phyloP scores from a whole-genome alignment of 768 basidiomycete genomes.

The Trametes punicea region DNA sequence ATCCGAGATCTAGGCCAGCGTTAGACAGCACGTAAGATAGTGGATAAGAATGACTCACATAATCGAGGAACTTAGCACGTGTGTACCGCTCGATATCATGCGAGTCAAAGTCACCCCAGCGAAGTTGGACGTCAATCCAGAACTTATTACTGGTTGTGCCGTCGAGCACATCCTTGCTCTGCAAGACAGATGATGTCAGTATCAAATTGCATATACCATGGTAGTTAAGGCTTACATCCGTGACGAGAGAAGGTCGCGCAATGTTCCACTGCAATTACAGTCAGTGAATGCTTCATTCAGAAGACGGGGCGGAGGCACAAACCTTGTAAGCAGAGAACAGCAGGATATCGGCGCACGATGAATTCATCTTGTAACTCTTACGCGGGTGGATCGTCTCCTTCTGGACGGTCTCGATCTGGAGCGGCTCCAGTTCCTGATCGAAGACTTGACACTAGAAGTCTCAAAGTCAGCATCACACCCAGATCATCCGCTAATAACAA shows the following conservation, averaged over 20 bases:
- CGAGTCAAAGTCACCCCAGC: constrained; percentile 98
- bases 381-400: constrained; percentile 99
- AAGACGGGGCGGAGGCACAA: constrained; percentile 13
- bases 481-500: background rate
- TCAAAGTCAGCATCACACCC: background rate
- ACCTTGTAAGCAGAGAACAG: constrained; percentile 93
- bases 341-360: constrained; percentile 97
- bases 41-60: constrained; percentile 48
- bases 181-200: background rate
- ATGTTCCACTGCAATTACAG: constrained; percentile 80
- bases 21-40: background rate
- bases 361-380: constrained; percentile 99
- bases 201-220: constrained; percentile 23
- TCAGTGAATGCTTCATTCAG: background rate
- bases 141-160: constrained; percentile 99
- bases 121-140: constrained; percentile 94
- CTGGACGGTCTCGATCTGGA: constrained; percentile 98
- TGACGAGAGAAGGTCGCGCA: constrained; percentile 89
- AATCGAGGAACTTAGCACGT: constrained; percentile 98
- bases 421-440: constrained; percentile 95
- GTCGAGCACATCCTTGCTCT: constrained; percentile 93
- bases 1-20: constrained; percentile 67
- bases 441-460: constrained; percentile 87
- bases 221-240: constrained; percentile 59
- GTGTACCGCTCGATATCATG: constrained; percentile 99